These are phyloP conservation scores for Pisolithus tinctorius DNA, from an alignment of 768 basidiomycete species.

Conservation along the genomic window DNA sequence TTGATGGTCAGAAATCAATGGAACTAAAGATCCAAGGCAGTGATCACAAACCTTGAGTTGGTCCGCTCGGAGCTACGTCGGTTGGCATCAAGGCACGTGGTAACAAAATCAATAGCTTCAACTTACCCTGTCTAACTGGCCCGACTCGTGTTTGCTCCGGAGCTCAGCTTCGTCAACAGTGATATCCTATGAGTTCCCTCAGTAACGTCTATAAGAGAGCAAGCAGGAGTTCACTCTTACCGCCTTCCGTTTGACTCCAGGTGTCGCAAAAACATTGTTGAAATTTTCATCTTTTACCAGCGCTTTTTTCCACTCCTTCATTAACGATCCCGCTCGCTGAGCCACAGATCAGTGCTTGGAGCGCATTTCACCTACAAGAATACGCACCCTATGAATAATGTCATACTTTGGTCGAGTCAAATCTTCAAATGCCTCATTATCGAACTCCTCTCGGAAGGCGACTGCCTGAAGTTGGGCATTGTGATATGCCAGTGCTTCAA, in stretches of 20 bases:
- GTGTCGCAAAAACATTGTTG: constrained; percentile 37
- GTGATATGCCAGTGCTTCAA: constrained; percentile 73
- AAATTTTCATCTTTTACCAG: constrained; percentile 61
- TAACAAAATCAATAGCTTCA: background rate
- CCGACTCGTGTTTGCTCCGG: constrained; percentile 55
- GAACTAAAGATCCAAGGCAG: background rate
- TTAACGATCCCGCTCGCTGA: constrained; percentile 61
- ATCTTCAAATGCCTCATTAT: constrained; percentile 74
- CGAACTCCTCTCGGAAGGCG: constrained; percentile 88
- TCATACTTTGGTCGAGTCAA: constrained; percentile 70
- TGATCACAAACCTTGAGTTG: constrained; percentile 60
- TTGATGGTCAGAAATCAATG: background rate
- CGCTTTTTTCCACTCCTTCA: constrained; percentile 65
- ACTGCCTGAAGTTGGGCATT: constrained; percentile 87
- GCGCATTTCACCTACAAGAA: background rate
- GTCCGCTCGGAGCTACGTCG: constrained; percentile 61
- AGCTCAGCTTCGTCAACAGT: constrained; percentile 69
- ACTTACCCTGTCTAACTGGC: constrained; percentile 59
- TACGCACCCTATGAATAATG: constrained; percentile 69
- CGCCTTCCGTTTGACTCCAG: constrained; percentile 65
- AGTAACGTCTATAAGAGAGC: constrained; percentile 1
- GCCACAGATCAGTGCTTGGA: background rate
- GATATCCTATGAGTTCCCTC: constrained; percentile 39
- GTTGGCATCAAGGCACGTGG: constrained; percentile 6
- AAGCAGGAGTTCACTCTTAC: constrained; percentile 35